Base-by-base conservation (phyloP, 768 basidiomycete species). In the Amanita brunnescens region DNA sequence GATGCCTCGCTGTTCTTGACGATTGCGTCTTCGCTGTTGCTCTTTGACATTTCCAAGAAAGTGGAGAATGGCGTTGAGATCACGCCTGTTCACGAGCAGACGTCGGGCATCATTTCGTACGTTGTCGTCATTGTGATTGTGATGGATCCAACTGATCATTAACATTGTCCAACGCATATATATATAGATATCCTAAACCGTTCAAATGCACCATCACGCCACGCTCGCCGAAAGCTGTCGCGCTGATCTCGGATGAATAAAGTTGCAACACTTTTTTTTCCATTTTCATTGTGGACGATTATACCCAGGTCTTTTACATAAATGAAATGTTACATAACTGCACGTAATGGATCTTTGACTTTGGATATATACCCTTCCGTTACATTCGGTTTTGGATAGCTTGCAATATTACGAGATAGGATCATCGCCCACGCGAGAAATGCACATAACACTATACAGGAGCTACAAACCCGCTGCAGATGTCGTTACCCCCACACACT, bases 1-100 rank as follows among this genome's bases (percentile, higher is more conserved):
- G 77, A 81, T 44, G 67, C 71, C 0, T 76, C 75, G 0, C 53
- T 79, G 1, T 80, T 72, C 67, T 62, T 74, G 6, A 66, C 68
- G 6, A 60, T 74, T 2, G 68, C 68, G 0, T 70, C 62, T 58
- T 72, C 75, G 6, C 64, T 81, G 3, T 74, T 78, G 0, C 70
- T 67, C 6, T 78, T 81, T 41, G 59, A 77, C 8, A 69, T 81
- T 34, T 64, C 65, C 8, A 77, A 75, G 44, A 64, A 65, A 0
- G 57, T 76, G 3, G 26, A 71, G 55, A 68, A 76, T 29, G 77
- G 76, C 2, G 58, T 70, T 1, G 72, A 73, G 41, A 62, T 77
- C 32, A 66, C 69, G 0, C 77, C 78, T 0, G 69, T 69, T 5
- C 67, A 72, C 42, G 64, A 72, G 37, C 75, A 75, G 30, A 71